phyloP scores from a whole-genome alignment of 1,284 basidiomycete species.

The Amylostereum areolatum region DNA sequence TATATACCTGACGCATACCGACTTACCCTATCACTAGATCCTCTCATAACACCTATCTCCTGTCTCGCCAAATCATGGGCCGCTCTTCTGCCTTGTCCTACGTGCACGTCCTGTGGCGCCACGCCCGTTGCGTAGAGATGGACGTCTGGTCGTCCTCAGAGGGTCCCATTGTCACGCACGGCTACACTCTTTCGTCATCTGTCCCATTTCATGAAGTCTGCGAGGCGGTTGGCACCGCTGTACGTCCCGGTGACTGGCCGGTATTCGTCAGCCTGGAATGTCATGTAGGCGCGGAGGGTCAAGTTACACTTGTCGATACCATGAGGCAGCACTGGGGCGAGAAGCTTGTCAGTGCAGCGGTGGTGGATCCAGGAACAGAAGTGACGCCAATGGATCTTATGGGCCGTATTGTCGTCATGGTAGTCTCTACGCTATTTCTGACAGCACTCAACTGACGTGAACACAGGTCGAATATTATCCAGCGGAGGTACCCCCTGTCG shows the following conservation, averaged over 20 bases:
- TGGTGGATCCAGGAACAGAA: slow-evolving; percentile 22
- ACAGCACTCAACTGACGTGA: neutral
- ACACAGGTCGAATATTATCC: slow-evolving; percentile 53
- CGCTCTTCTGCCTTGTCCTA: slow-evolving; percentile 50
- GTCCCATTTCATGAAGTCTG: slow-evolving; percentile 47
- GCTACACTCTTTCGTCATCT: slow-evolving; percentile 45
- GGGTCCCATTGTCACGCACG: slow-evolving; percentile 57
- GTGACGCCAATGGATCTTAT: slow-evolving; percentile 42
- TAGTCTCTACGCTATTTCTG: slow-evolving; percentile 17
- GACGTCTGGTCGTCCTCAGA: slow-evolving; percentile 59
- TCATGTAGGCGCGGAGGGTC: slow-evolving; percentile 46
- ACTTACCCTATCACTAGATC: slow-evolving; percentile 28
- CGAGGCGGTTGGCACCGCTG: slow-evolving; percentile 39
- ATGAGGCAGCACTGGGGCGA: slow-evolving; percentile 52
- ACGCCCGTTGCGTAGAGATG: slow-evolving; percentile 62
- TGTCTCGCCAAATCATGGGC: slow-evolving; percentile 55
- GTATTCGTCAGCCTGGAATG: slow-evolving; percentile 62
- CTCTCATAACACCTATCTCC: slow-evolving; percentile 64
- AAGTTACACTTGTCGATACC: slow-evolving; percentile 48
- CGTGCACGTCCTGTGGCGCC: slow-evolving; percentile 46
- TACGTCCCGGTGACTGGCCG: slow-evolving; percentile 43
- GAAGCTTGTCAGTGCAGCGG: slow-evolving; percentile 39
- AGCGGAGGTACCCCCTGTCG: slow-evolving; percentile 12
- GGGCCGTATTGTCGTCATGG: slow-evolving; percentile 58
- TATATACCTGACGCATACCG: neutral